Evolutionary conservation across 2,329 filamentous ascomycete genomes (phyloP).

Genomic region (Leptographium galeiforme): DNA sequence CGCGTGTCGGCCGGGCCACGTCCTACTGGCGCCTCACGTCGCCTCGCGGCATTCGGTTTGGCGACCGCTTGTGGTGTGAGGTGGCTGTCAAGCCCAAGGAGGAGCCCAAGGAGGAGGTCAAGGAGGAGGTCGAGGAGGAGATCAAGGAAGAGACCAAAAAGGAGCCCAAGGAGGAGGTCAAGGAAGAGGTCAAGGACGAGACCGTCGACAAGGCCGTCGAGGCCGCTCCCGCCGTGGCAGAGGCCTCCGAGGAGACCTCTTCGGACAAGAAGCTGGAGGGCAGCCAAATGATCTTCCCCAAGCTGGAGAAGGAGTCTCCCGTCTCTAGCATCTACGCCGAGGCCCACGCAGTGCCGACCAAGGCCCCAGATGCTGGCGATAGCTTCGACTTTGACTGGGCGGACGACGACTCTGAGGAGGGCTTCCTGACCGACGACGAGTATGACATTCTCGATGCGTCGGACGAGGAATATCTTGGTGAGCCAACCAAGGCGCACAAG

Average conservation of each 20-base stretch:
- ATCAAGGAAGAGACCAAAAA: slow-evolving; percentile 17
- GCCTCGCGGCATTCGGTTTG: slow-evolving; percentile 67
- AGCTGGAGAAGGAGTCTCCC: slow-evolving; percentile 86
- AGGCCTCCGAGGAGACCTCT: slow-evolving; percentile 21
- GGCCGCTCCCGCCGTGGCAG: slow-evolving; percentile 42
- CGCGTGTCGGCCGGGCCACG: slow-evolving; percentile 63
- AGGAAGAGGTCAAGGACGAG: slow-evolving; percentile 30
- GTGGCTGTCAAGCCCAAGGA: slow-evolving; percentile 50
- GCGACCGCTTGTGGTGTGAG: slow-evolving; percentile 91
- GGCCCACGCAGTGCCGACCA: slow-evolving; percentile 19
- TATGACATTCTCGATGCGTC: slow-evolving; percentile 95
- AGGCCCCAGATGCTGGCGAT: slow-evolving; percentile 19
- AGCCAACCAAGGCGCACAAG: slow-evolving; percentile 21
- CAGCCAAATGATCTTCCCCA: slow-evolving; percentile 92
- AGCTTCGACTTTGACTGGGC: slow-evolving; percentile 44
- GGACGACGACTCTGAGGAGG: slow-evolving; percentile 49
- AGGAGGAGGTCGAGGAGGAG: slow-evolving; percentile 5
- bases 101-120: slow-evolving; percentile 15
- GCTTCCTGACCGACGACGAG: slow-evolving; percentile 92
- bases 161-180: slow-evolving; percentile 45
- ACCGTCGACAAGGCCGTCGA: slow-evolving; percentile 7
- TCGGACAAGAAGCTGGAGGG: slow-evolving; percentile 17
- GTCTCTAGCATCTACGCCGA: slow-evolving; percentile 59
- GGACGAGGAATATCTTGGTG: slow-evolving; percentile 65
- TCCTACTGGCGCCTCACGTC: slow-evolving; percentile 95